Evolutionary conservation across 768 basidiomycete species (phyloP), one percentile per base, ranked within the genome.

Genomic region (Hericium rajendrae): DNA sequence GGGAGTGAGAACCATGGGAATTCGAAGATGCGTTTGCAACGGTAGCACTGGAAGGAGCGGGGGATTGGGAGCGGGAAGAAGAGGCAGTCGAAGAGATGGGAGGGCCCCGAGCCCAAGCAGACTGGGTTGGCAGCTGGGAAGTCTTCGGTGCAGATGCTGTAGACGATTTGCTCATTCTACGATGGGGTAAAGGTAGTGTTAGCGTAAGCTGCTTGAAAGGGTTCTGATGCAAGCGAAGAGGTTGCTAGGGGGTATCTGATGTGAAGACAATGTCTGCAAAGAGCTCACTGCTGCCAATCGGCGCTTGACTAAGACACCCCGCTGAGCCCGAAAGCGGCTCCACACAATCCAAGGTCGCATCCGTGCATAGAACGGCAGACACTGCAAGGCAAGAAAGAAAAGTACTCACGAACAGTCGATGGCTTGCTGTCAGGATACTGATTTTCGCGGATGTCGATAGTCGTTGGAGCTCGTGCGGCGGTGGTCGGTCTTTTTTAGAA

Each of bases 141-240:
- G 26, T 85, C 82, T 85, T 86, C 75, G 81, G 71, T 76, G 75
- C 76, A 72, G 86, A 76, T 72, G 82, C 78, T 72, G 85, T 81
- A 65, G 88, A 84, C 75, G 82, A 82, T 85, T 86, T 93, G 89
- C 89, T 94, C 92, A 94, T 94, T 91, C 88, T 91, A 63, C 9
- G 37, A 41, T 37, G 48, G 41, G 51, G 28, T 10, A 22, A 55
- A 51, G 4, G 12, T 11, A 13, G 26, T 51, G 24, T 46, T 46
- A 46, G 43, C 43, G 6, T 8, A 50, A 11, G 49, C 28, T 13
- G 15, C 37, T 26, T 48, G 18, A 24, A 41, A 28, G 40, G 37
- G 38, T 37, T 54, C 28, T 46, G 28, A 51, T 52, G 20, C 50
- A 8, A 39, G 43, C 55, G 32, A 38, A 46, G 43, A 55, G 28